Base-by-base conservation (phyloP, 2,329 filamentous ascomycete genomes). In the Rutstroemia sp. region DNA sequence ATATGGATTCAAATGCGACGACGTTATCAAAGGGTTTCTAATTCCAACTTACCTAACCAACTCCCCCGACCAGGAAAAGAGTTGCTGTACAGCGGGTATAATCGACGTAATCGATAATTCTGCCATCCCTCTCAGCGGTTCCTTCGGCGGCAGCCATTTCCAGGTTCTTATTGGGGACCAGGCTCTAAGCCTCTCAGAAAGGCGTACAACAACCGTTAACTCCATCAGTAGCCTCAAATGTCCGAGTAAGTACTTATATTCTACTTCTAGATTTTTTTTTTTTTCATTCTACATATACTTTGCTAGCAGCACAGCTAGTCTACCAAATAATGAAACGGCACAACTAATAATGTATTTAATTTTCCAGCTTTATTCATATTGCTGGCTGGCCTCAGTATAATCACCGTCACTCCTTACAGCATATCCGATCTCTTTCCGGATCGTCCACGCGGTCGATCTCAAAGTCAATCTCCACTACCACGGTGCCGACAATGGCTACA, bases 351-450 rank as follows among this genome's bases (percentile, higher is more conserved):
- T 56, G 25, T 27, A 25, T 38, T 8, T 37, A 37, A 45, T 52
- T n/a, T 4, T 49, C 25, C 64, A 82, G 79, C 71, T 77, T 82
- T 69, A 76, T 81, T 58, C 75, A 77, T 61, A 74, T 79, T 59
- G 73, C 77, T 62, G 54, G 39, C 18, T 82, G 63, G 62, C 61
- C 62, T 56, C 58, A 78, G 76, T 72, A 77, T 62, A 76, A 77
- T 69, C 75, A 75, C 62, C 52, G 52, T 34, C 52, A 46, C 3
- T 54, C 52, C 16, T 54, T 49, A n/a, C 52, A 54, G 49, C 52
- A 49, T 8, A 42, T 54, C 4, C 52, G 52, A 30, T 49, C 52
- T 14, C 34, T 49, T 21, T 54, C 52, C 7, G 45, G 23, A 4
- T 54, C 52, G 34, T 54, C 52, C 5, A 49, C 52, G n/a, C 48